Evolutionary conservation across 2,329 filamentous ascomycete species (phyloP).

Genomic region (Colletotrichum sp.): DNA sequence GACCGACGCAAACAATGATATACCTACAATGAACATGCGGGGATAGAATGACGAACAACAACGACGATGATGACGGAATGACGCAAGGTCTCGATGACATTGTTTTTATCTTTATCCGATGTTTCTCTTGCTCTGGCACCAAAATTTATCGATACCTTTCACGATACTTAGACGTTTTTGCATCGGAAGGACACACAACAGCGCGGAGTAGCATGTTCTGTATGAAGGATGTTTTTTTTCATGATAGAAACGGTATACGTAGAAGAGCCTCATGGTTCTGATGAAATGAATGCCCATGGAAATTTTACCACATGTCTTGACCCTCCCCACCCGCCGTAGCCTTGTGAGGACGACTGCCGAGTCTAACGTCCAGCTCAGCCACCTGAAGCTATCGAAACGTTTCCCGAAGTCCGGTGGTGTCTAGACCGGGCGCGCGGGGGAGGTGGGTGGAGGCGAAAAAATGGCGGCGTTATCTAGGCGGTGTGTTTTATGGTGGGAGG

Average conservation of each 20-base stretch:
- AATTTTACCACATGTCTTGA: neutral
- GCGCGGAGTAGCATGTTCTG: neutral
- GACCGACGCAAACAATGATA: neutral
- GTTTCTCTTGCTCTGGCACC: neutral
- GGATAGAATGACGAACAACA: neutral
- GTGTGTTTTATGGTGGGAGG: neutral
- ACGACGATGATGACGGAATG: neutral
- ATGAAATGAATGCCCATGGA: neutral
- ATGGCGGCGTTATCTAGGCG: neutral
- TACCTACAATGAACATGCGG: neutral
- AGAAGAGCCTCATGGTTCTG: constrained; percentile 15
- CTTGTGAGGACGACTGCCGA: neutral
- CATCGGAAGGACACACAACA: neutral
- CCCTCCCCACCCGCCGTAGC: neutral
- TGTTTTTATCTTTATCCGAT: neutral
- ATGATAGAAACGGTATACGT: neutral
- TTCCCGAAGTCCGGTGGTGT: neutral
- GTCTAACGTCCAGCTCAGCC: neutral
- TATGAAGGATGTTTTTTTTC: neutral
- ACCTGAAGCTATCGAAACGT: neutral
- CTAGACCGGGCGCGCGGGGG: neutral
- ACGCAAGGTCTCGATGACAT: neutral
- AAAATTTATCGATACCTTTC: neutral
- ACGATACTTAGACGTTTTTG: neutral
- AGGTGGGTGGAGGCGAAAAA: neutral